Base-by-base conservation (phyloP, 2,329 filamentous ascomycete genomes). In the Scytalidium sp. region DNA sequence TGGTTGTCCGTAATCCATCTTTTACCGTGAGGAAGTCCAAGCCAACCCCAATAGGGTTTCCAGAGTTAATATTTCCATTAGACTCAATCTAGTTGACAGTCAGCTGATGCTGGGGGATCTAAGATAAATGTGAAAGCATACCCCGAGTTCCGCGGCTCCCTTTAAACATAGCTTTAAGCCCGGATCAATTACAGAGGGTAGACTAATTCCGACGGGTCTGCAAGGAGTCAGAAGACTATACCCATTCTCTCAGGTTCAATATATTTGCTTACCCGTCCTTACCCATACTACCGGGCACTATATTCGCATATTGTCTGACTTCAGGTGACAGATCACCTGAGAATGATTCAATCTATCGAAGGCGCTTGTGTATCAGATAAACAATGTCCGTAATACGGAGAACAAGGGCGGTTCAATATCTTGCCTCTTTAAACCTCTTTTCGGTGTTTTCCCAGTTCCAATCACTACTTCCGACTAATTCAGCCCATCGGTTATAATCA, bases 51-150 rank as follows among this genome's bases (percentile, higher is more conserved):
- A 83, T 66, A 0, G 77, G 78, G 54, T 83, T 71, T 0, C 80
- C 81, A 6, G 75, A 76, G 53, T 83, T 83, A 46, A 79, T 72
- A 50, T 84, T 80, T 0, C 68, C 68, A 50, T 82, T 83, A 25
- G 73, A 52, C 0, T 70, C 63, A 32, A 74, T 36, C 32, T 36
- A 15, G 8, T 15, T 4, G 13, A n/a, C 25, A 69, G 0, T 78
- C 78, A 22, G 70, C 69, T 20, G 75, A 57, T 50, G 75, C 68
- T 40, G 77, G 75, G 9, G 70, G 59, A 51, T 78, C 73, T 21
- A 79, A 56, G 40, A 75, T 54, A 52, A 74, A 80, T 6, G 39
- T 25, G 11, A 51, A 22, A 40, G 39, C n/a, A 9, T 48, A 32
- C 21, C 19, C 42, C 41, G n/a, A 43, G 41, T 36, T 36, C 45